Evolutionary conservation across 345 rosid species (phyloP), one percentile per base, ranked within the genome.

Genomic region (Eucalyptus sp.): DNA sequence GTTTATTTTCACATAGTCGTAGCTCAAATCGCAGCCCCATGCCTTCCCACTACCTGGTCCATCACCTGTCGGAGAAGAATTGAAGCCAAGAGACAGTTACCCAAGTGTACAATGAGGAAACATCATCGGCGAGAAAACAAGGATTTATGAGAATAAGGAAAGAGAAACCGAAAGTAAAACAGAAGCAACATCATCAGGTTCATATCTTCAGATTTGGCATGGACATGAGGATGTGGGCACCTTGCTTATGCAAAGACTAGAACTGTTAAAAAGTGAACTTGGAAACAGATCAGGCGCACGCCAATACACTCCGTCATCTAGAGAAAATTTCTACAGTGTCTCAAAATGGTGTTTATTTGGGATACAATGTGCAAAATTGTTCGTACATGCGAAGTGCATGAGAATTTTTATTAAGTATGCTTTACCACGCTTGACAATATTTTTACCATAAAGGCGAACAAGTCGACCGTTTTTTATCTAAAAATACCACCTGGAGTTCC

Each of bases 1-100:
- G 41, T 97, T 97, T 90, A 96, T 97, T 89, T 94, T 96, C 88
- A 98, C 96, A 86, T 97, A 98, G 88, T 96, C 98, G 50, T 96
- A 98, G 88, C 98, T 97, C 29, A 95, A 92, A 89, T 98, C 98
- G 27, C 99, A 97, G 27, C 99, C 98, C 97, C 98, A 96, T 2
- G 99, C 99, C 88, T 94, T 94, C 27, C 96, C 95, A 0, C 88
- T 89, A 43, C 94, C 96, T n/a, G 92, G 86, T 83, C 97, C 97
- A 71, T 93, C 94, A 87, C 99, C 97, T 96, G 92, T 87, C 56
- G 18, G 83, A 88, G 52, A 50, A 88, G 27, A 66, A 43, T 52
- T n/a, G 27, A 31, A 60, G 62, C 29, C 18, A 11, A 60, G 31
- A 4, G 13, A 76, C 71, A 71, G 5, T 51, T 56, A 29, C 22